Conservation (phyloP, 371 early-diverging fungal species). For the Actinomortierella wolfii region DNA sequence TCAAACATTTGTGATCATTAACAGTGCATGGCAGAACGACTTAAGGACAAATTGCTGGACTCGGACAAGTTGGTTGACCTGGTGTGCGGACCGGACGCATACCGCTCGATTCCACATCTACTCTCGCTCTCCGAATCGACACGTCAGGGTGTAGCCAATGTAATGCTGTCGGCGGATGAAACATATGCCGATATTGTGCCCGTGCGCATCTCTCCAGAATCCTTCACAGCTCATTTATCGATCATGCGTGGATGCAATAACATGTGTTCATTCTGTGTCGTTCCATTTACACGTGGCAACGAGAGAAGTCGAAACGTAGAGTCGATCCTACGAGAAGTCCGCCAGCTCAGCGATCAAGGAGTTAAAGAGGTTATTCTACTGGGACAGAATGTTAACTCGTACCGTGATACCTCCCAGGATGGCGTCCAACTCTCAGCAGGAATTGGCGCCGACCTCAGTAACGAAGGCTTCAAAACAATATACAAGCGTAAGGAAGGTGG, state of each 20-base stretch:
- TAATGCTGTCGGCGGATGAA: conserved; percentile 84
- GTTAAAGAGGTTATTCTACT: conserved; percentile 78
- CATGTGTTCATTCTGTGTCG: conserved; percentile 85
- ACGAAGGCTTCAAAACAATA: conserved; percentile 76
- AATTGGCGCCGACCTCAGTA: conserved; percentile 52
- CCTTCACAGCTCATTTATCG: conserved; percentile 69
- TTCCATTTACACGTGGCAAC: conserved; percentile 75
- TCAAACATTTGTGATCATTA: too few relatives aligned
- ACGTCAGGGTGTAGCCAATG: conserved; percentile 77
- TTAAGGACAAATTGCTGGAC: conserved; percentile 75
- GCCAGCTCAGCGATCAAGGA: conserved; percentile 68
- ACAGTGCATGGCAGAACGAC: conserved; percentile 78
- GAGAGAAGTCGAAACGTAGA: conserved; percentile 78
- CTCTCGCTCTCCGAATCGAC: conserved; percentile 68
- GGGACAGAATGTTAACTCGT: conserved; percentile 88
- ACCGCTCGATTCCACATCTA: conserved; percentile 75
- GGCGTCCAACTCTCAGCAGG: conserved; percentile 48
- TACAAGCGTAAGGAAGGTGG: conserved; percentile 81
- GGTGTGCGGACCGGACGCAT: conserved; percentile 84
- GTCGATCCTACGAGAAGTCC: conserved; percentile 72
- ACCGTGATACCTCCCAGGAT: conserved; percentile 69
- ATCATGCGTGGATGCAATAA: conserved; percentile 88
- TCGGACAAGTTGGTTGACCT: conserved; percentile 76
- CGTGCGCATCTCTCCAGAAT: conserved; percentile 65
- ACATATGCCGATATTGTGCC: conserved; percentile 85